Evolutionary conservation across 2,329 filamentous ascomycete species (phyloP), one percentile per base, ranked within the genome.

Genomic region (Alternaria sp.): DNA sequence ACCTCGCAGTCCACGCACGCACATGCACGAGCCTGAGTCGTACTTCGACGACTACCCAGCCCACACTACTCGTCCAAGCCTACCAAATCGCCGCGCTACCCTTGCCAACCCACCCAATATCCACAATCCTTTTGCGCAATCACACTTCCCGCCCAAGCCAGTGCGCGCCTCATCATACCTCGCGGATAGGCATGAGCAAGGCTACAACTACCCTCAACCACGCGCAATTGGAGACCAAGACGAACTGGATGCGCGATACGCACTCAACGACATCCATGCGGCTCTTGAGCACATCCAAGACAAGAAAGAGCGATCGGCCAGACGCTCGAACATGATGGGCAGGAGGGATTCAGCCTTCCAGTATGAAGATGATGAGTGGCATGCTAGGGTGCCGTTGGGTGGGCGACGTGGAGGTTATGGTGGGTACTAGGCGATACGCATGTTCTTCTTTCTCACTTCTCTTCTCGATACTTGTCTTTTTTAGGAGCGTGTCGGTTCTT

Each of bases 31-130:
- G 13, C 54, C 43, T 0, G 49, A 60, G 3, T 30, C 57, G 0
- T 70, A 69, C 62, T 59, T 56, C 8, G 52, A 67, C 2, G 59
- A 69, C 2, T 59, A 68, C 8, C 54, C 49, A 10, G 12, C n/a
- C 6, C 55, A 61, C 44, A 9, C 43, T 6, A 11, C 45, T 8
- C 65, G 62, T 2, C 69, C 63, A 3, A 21, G 26, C 13, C 45
- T 59, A 2, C 47, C 54, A 5, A 51, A 61, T 49, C 69, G 68
- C n/a, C 65, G 66, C 62, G 65, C 62, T 10, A 72, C 61, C 25
- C 30, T 57, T 5, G 64, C 67, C 12, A 17, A 49, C 3, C 59
- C 61, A 13, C 32, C 59, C 19, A 23, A 5, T 9, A 26, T 9
- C 1, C 40, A 32, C 1, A 68, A 69, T 25, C 57, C 64, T 1